Base-by-base conservation (phyloP, 148 eudicot species). In the Suaeda aralocaspica region DNA sequence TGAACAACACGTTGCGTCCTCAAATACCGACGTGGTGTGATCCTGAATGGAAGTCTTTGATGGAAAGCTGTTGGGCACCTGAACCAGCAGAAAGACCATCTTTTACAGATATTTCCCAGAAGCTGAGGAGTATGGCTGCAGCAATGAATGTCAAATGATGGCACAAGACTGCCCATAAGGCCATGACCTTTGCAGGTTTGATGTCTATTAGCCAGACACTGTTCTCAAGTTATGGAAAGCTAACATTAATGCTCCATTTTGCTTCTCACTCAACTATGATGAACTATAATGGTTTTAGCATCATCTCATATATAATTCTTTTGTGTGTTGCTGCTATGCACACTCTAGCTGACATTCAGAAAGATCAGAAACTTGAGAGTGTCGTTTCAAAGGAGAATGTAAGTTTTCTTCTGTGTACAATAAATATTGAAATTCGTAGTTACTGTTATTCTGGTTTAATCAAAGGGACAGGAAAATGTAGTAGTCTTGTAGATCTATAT, bases 11-110 rank as follows among this genome's bases (percentile, higher is more conserved):
- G 19, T 72, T 94, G 68, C 97, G 97, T 3, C 99, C 99, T 10
- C 81, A 88, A 71, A 94, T 88, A 63, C 99, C 99, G 18, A 82
- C 91, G 44, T 94, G 99, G 99, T 94, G 99, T 49, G 99, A 94
- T 79, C 99, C 97, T 11, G 97, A 91, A 73, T 94, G 99, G 99
- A 94, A 85, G 58, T 65, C 93, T 29, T 74, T 94, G 77, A 91
- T 91, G 97, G 91, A 88, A 82, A 89, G 93, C 74, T 87, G 97
- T 74, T 94, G 99, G 99, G 81, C 90, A 55, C 69, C 91, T 64
- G 97, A 94, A 26, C 92, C 99, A 1, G 77, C 81, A 0, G 75
- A 77, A 59, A 84, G 97, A 67, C 99, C 90, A 21, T 91, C 99
- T 6, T 94, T 94, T 71, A 80, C 93, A 29, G 99, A 94, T 59